Conservation (phyloP, 352 stramenopile genomes). For the Globisporangium mamillatum region DNA sequence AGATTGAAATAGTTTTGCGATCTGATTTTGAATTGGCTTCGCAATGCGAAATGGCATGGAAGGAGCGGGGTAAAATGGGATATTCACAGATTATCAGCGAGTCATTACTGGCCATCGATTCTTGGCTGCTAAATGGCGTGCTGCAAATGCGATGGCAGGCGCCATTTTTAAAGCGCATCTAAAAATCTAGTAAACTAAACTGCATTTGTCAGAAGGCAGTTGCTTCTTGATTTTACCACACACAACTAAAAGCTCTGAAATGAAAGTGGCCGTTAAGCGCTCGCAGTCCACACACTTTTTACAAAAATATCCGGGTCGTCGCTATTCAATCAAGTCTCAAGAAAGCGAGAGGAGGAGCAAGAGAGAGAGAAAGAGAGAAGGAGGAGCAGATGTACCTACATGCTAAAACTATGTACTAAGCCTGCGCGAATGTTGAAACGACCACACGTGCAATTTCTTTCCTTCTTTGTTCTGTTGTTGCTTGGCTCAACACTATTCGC, state of each 20-base stretch:
- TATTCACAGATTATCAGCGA: not conserved
- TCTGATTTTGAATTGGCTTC: not conserved
- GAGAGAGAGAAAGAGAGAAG: not conserved
- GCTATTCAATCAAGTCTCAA: not conserved
- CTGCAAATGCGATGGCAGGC: no score
- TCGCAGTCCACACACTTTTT: not conserved
- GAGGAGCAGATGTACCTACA: not conserved
- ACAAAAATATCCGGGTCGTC: not conserved
- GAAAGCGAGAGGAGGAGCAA: not conserved
- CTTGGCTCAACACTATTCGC: not conserved
- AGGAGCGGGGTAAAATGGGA: not conserved
- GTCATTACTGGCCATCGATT: not conserved
- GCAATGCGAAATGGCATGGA: not conserved
- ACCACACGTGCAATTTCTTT: not conserved
- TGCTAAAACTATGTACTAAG: not conserved
- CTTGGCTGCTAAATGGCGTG: no score
- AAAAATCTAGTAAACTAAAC: not conserved
- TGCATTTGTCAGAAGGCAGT: no score
- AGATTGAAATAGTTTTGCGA: not conserved
- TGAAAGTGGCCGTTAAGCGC: not conserved
- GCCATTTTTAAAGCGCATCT: not conserved
- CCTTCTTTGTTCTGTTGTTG: not conserved
- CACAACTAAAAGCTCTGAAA: not conserved
- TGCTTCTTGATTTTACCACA: no score
- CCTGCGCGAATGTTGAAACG: not conserved